Percentiles rank a stretch among this genome's conserved stretches.
Evolutionary conservation across 164 flowering plant species (phyloP).

Genomic region (Akebia trifoliata): DNA sequence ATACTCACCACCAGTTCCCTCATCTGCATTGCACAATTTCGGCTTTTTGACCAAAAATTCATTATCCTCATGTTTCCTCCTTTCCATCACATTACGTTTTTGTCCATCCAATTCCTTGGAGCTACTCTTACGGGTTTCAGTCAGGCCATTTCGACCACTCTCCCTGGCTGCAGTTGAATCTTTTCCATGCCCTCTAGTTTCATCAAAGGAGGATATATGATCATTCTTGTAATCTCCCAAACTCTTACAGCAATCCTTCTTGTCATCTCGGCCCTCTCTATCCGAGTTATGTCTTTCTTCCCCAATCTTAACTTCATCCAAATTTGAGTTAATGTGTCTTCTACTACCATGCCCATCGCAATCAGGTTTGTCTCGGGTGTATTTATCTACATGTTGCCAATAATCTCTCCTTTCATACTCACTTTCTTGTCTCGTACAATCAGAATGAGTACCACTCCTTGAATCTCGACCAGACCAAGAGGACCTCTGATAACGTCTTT

Average conservation of each 20-base stretch:
- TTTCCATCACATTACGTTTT: constrained; percentile 32
- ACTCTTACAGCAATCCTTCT: constrained; percentile 34
- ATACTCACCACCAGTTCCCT: no score
- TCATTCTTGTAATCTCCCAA: constrained; percentile 40
- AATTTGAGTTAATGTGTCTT: constrained; percentile 18
- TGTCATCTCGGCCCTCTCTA: constrained; percentile 41
- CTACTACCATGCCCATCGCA: constrained; percentile 34
- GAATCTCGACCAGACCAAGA: constrained; percentile 46
- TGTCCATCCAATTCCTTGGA: constrained; percentile 31
- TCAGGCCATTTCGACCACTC: constrained; percentile 18
- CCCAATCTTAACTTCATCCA: constrained; percentile 28
- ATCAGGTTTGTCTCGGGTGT: constrained; percentile 48
- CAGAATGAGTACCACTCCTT: constrained; percentile 32
- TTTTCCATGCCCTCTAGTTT: constrained; percentile 27
- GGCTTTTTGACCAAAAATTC: no score
- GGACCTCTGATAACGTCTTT: constrained; percentile 39
- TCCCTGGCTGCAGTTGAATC: constrained; percentile 34
- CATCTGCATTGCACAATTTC: no score
- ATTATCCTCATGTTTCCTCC: constrained; percentile 32
- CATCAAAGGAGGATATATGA: constrained; percentile 26
- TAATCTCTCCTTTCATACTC: constrained; percentile 45
- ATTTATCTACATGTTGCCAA: constrained; percentile 34
- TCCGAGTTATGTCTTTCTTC: constrained; percentile 35
- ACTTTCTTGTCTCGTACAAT: constrained; percentile 33
- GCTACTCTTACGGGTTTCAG: constrained; percentile 35